phyloP scores from a whole-genome alignment of 495 filamentous ascomycete genomes.

The Podospora anserina region DNA sequence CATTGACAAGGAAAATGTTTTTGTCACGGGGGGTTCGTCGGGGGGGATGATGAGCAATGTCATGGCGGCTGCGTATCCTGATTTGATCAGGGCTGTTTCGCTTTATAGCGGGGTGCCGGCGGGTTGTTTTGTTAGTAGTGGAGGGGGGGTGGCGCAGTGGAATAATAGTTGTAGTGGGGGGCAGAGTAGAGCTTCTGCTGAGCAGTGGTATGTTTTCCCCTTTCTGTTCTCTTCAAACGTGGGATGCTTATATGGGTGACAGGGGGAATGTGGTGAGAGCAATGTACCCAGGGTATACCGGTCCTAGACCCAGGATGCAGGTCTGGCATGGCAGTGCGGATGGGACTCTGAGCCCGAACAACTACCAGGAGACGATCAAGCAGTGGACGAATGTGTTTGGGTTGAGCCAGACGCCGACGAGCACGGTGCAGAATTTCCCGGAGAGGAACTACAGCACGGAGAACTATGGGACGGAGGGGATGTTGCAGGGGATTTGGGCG shows the following conservation, averaged over 20 bases:
- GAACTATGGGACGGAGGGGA: conserved; percentile 32
- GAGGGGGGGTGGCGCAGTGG: conserved; percentile 43
- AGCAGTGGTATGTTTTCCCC: conserved; percentile 32
- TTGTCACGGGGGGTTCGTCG: conserved; percentile 40
- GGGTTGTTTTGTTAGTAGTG: conserved; percentile 51
- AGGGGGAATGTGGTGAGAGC: conserved; percentile 39
- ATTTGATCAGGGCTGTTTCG: conserved; percentile 52
- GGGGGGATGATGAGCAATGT: conserved; percentile 52
- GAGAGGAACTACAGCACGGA: conserved; percentile 38
- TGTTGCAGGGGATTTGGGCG: conserved; percentile 41
- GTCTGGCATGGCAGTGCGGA: conserved; percentile 51
- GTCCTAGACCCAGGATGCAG: conserved; percentile 55
- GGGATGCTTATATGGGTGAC: background rate
- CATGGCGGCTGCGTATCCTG: conserved; percentile 56
- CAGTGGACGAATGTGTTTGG: conserved; percentile 53
- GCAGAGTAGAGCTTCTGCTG: conserved; percentile 36
- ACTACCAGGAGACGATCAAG: conserved; percentile 50
- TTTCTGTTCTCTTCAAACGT: background rate
- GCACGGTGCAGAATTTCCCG: conserved; percentile 34
- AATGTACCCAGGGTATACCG: conserved; percentile 49
- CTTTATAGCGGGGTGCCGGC: conserved; percentile 58
- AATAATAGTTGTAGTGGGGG: conserved; percentile 44
- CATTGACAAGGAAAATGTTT: conserved; percentile 34
- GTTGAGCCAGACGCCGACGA: conserved; percentile 31
- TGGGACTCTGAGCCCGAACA: conserved; percentile 43